Evolutionary conservation across 1,284 basidiomycete genomes (phyloP).

Genomic region (Macrocystidia cucumis): DNA sequence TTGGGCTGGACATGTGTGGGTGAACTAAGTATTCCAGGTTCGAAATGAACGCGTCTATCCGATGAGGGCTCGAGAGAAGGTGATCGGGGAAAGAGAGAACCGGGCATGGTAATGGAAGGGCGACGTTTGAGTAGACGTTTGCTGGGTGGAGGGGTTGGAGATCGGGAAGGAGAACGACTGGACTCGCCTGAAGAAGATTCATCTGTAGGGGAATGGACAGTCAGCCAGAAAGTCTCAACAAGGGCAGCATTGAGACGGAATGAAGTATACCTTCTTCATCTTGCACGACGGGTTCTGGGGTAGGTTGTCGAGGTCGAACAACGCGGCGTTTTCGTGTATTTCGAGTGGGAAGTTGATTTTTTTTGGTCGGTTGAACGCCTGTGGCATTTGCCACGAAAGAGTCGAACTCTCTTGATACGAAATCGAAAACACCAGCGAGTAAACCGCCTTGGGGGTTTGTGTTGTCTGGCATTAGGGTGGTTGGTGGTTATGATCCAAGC

Average conservation of each 20-base stretch:
- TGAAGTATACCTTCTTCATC: too few relatives aligned
- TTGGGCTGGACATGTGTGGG: constrained; percentile 1
- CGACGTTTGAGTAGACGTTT: constrained; percentile 29
- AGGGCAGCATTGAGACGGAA: too few relatives aligned
- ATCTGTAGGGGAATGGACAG: too few relatives aligned
- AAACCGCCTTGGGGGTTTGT: too few relatives aligned
- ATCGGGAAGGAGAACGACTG: constrained; percentile 5
- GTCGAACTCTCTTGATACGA: constrained; percentile 62
- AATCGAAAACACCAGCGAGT: constrained; percentile 57
- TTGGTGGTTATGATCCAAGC: constrained; percentile 3
- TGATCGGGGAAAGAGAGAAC: constrained; percentile 65
- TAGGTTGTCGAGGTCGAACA: not conserved
- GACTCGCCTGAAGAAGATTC: not conserved
- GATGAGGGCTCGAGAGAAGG: constrained; percentile 49
- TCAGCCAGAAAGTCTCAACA: too few relatives aligned
- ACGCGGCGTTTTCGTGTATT: constrained; percentile 3
- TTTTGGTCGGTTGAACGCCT: constrained; percentile 26
- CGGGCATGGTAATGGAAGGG: constrained; percentile 66
- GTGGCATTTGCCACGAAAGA: constrained; percentile 63
- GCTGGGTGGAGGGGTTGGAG: constrained; percentile 23
- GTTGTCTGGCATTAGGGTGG: too few relatives aligned
- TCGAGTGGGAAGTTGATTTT: constrained; percentile 6
- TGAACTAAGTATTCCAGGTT: constrained; percentile 14
- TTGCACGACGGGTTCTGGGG: too few relatives aligned
- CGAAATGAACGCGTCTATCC: constrained; percentile 31